Base-by-base conservation (phyloP, 2,329 filamentous ascomycete genomes). In the Gnomoniopsis sp. region DNA sequence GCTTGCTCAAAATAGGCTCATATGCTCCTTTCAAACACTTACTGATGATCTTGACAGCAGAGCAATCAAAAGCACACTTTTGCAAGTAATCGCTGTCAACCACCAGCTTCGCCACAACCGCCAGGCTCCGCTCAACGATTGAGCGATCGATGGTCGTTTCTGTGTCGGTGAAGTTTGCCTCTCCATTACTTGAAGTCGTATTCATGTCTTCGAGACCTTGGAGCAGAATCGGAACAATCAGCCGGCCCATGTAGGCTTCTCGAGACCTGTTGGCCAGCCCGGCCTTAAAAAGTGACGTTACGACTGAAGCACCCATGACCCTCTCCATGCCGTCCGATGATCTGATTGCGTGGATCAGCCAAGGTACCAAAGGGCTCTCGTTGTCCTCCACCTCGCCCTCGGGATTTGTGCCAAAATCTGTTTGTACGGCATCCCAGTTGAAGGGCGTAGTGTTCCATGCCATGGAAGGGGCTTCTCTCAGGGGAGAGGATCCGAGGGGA, bases 21-120 rank as follows among this genome's bases (percentile, higher is more conserved):
- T 84, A 85, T 8, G 79, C 77, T 17, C 74, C 74, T 62, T 80
- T 81, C 7, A 86, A 68, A 14, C 84, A 72, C 54, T 74, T 78
- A 56, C 74, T 75, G 34, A 82, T 68, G 2, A 73, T 71, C 64
- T 76, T 77, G 50, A 82, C 73, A 1, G 76, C 80, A 26, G 76
- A 72, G 58, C 79, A 80, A 61, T 97, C 90, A 47, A 88, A 88
- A 0, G 92, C 91, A 41, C 91, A 87, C 66, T 88, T 89, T 72
- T 98, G 93, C 55, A 98, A 79, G 59, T 84, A 81, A 61, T 89
- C 85, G 69, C 88, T 91, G 67, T 95, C 90, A 26, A 86, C 85
- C 19, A 96, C 86, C 43, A 98, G 79, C 49, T 87, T 85, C 17
- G 91, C 90, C 56, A 98, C 78, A 12, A 96, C 83, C 1, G 85